Conservation (phyloP, 345 rosid genomes). For the Streptanthus diversifolius region DNA sequence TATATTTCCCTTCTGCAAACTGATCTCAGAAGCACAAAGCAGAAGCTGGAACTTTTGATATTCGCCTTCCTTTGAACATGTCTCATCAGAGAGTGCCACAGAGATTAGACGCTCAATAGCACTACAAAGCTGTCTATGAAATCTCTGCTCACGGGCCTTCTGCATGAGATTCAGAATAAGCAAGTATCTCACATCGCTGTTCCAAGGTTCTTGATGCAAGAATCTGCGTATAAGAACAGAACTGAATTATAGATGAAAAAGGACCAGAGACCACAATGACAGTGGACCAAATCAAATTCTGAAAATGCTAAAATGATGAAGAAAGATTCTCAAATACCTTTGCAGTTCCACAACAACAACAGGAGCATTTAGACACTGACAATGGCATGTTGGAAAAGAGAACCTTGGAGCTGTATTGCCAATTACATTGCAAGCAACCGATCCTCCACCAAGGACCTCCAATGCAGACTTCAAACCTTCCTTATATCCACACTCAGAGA, state of each 20-base stretch:
- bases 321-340: conserved; percentile 44
- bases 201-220: conserved; percentile 83
- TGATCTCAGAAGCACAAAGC: conserved; percentile 79
- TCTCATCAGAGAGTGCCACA: conserved; percentile 58
- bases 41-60: conserved; percentile 81
- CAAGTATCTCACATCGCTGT: conserved; percentile 56
- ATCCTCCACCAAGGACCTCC: conserved; percentile 80
- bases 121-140: conserved; percentile 55
- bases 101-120: conserved; percentile 49
- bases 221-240: conserved; percentile 48
- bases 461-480: conserved; percentile 59
- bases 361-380: conserved; percentile 54
- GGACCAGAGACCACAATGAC: background rate
- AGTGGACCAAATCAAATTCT: background rate
- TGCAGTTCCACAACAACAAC: conserved; percentile 60
- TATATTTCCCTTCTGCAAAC: conserved; percentile 57
- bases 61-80: conserved; percentile 37
- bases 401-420: conserved; percentile 67
- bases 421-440: conserved; percentile 77
- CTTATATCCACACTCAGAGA: conserved; percentile 37
- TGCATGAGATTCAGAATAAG: conserved; percentile 76
- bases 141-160: conserved; percentile 86
- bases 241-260: conserved; percentile 8
- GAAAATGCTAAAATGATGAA: background rate
- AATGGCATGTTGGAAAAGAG: conserved; percentile 76